Conservation (phyloP, 1,139 yeast species). For the Lodderomyces parapsilosis region DNA sequence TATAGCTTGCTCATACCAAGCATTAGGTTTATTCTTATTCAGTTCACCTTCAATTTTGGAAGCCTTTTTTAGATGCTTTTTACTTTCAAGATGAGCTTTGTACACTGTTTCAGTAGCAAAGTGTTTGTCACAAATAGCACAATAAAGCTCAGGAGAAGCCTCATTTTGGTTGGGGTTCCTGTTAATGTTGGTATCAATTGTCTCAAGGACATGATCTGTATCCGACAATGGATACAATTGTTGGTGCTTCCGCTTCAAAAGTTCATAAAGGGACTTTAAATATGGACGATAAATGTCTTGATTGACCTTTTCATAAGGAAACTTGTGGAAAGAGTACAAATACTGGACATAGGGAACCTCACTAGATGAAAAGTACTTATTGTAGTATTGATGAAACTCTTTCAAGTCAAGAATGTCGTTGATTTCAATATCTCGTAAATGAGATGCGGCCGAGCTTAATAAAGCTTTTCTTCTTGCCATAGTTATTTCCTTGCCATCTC, state of each 20-base stretch:
- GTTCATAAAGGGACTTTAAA: slow-evolving; percentile 39
- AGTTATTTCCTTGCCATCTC: slow-evolving; percentile 21
- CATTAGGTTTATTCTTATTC: background rate
- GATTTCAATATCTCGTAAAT: slow-evolving; percentile 27
- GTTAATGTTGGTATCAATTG: slow-evolving; percentile 21
- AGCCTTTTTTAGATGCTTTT: slow-evolving; percentile 64
- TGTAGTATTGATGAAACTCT: slow-evolving; percentile 49
- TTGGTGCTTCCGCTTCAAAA: slow-evolving; percentile 44
- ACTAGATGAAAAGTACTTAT: slow-evolving; percentile 33
- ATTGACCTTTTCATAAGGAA: slow-evolving; percentile 28
- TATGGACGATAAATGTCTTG: slow-evolving; percentile 39
- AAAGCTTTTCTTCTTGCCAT: slow-evolving; percentile 34
- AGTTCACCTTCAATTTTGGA: background rate
- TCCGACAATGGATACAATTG: slow-evolving; percentile 54
- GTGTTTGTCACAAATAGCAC: slow-evolving; percentile 61
- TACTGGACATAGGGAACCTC: slow-evolving; percentile 50
- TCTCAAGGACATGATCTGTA: slow-evolving; percentile 28
- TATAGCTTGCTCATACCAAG: slow-evolving; percentile 33
- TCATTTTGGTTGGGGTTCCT: too few relatives aligned
- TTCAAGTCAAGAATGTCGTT: slow-evolving; percentile 48
- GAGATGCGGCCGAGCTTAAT: slow-evolving; percentile 50
- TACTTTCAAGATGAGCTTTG: slow-evolving; percentile 69
- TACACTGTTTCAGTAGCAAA: slow-evolving; percentile 70
- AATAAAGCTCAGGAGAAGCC: slow-evolving; percentile 33
- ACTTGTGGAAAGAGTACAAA: slow-evolving; percentile 43